phyloP scores from a whole-genome alignment of 1,284 basidiomycete genomes.

The Schizopora paradoxa region DNA sequence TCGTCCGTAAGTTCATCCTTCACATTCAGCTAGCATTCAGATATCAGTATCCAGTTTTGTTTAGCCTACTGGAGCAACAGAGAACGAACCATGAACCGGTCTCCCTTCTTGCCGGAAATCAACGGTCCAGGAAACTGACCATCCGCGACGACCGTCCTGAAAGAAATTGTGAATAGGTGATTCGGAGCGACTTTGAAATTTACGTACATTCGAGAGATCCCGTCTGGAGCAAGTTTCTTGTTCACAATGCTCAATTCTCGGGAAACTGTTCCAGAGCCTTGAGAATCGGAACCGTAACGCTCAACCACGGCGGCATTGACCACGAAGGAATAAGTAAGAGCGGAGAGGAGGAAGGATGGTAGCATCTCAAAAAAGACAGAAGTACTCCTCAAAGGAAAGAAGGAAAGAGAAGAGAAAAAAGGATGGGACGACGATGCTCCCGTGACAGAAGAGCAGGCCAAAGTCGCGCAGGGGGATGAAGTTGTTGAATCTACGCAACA shows the following conservation, averaged over 20 bases:
- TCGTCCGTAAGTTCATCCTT: not conserved
- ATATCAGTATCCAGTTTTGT: not conserved
- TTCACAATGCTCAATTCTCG: constrained; percentile 26
- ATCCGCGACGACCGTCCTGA: constrained; percentile 24
- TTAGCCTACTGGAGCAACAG: not conserved
- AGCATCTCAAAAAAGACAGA: not conserved
- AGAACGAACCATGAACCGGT: constrained; percentile 21
- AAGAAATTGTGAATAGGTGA: not conserved
- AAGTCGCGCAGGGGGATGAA: no score
- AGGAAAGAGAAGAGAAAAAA: not conserved
- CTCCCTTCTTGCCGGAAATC: constrained; percentile 29
- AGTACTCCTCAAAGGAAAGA: not conserved
- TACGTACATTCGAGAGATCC: constrained; percentile 21
- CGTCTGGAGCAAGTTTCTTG: constrained; percentile 29
- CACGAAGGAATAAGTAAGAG: not conserved
- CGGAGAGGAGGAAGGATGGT: no score
- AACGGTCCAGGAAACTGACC: constrained; percentile 27
- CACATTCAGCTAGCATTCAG: not conserved
- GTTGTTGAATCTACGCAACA: no score
- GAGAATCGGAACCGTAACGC: not conserved
- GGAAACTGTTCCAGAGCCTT: constrained; percentile 2
- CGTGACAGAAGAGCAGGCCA: no score
- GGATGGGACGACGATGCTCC: no score
- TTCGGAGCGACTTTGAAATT: not conserved
- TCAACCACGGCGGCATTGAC: not conserved